A percentile compares a stretch with the other conserved stretches of the same genome.
phyloP scores from a whole-genome alignment of 345 rosid genomes.

The Boechera stricta region DNA sequence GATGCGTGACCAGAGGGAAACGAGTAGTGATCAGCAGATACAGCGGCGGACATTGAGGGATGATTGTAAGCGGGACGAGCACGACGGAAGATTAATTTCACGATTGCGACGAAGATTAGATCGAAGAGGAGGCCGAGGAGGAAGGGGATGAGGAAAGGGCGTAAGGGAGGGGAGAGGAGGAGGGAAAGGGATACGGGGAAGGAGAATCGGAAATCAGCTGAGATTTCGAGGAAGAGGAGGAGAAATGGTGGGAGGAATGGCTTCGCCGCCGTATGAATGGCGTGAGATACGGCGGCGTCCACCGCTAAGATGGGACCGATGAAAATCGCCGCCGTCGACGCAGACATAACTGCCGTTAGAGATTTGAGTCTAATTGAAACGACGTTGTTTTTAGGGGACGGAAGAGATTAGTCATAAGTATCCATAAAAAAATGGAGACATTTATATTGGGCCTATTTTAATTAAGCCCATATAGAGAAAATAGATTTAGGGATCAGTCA shows the following conservation, averaged over 20 bases:
- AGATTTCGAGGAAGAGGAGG: conserved; percentile 71
- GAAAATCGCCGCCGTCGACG: conserved; percentile 31
- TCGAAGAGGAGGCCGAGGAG: conserved; percentile 85
- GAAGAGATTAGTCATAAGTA: not conserved
- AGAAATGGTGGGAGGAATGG: conserved; percentile 56
- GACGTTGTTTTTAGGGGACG: not conserved
- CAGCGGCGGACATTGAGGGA: conserved; percentile 73
- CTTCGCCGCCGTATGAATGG: conserved; percentile 57
- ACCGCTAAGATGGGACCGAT: conserved; percentile 48
- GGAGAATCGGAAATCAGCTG: conserved; percentile 84
- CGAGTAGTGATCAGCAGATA: conserved; percentile 76
- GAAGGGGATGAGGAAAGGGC: conserved; percentile 59
- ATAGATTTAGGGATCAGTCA: not conserved
- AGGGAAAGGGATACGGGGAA: conserved; percentile 76
- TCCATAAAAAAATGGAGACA: not conserved
- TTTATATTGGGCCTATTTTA: not conserved
- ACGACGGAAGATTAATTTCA: conserved; percentile 82
- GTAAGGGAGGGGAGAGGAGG: conserved; percentile 56
- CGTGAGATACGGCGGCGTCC: conserved; percentile 60
- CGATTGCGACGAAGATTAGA: conserved; percentile 66
- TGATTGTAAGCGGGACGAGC: conserved; percentile 79
- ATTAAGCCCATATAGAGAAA: not conserved
- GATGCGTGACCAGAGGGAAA: conserved; percentile 97
- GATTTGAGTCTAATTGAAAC: not conserved
- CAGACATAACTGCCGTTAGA: conserved; percentile 32